These are phyloP conservation scores for Scenedesmus sp. DNA, from an alignment of 163 green algal genomes.

Conservation along the genomic window DNA sequence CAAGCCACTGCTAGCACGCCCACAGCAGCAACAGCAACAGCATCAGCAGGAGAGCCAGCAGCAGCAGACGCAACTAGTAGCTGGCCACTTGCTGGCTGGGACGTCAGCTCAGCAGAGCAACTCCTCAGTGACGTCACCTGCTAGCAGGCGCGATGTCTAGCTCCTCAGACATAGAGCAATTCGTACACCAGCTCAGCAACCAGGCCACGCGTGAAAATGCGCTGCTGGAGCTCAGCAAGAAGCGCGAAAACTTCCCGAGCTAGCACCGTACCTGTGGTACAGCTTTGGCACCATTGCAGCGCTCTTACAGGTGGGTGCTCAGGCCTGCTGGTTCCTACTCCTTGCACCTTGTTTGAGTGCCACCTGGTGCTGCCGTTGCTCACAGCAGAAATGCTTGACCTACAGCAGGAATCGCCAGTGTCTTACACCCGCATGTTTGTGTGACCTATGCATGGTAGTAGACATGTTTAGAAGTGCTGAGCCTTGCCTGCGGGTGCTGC, in stretches of 20 bases:
- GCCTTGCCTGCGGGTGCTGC: neutral
- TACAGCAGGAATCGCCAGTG: neutral
- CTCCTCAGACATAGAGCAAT: conserved; percentile 66
- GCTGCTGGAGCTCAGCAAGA: conserved; percentile 98
- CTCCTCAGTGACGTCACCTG: neutral
- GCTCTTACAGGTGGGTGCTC: conserved; percentile 74
- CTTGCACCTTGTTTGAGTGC: too few species aligned
- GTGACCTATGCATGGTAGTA: too few species aligned
- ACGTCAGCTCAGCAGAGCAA: neutral
- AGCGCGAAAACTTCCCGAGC: conserved; percentile 95
- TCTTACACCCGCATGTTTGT: too few species aligned
- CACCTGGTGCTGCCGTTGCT: neutral
- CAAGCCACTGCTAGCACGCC: neutral
- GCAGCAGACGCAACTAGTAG: neutral
- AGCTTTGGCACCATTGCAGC: conserved; percentile 96
- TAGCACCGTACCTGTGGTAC: conserved; percentile 98
- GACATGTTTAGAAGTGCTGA: too few species aligned
- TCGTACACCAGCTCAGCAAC: conserved; percentile 77
- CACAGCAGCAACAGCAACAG: conserved; percentile 16
- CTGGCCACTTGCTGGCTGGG: neutral
- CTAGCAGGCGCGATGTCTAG: conserved; percentile 27
- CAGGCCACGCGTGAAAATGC: conserved; percentile 92
- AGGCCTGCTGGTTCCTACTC: neutral
- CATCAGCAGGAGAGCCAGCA: neutral
- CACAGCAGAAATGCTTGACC: neutral